Conservation (phyloP, 345 rosid genomes). For the Citrus medica region DNA sequence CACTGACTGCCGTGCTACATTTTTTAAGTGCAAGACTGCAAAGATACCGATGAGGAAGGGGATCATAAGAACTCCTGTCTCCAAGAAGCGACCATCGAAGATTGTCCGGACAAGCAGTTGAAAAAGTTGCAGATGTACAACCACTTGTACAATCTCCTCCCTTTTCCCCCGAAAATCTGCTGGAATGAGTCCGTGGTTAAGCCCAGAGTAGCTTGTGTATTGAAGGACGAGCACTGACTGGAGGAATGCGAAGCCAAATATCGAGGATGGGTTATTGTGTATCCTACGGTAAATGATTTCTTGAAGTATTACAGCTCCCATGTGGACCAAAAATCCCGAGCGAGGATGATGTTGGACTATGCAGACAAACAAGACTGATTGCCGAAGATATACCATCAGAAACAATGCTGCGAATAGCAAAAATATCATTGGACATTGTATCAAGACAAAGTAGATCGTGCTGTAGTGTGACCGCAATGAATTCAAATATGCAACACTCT, state of each 20-base stretch:
- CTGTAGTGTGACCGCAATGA: background rate
- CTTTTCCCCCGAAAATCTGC: background rate
- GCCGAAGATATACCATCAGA: background rate
- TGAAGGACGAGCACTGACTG: background rate
- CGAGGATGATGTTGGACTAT: background rate
- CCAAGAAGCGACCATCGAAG: background rate
- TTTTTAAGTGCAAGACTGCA: background rate
- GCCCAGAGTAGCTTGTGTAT: background rate
- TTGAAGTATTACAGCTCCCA: background rate
- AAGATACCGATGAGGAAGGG: background rate
- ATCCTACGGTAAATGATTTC: background rate
- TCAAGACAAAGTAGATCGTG: background rate
- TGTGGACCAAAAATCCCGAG: background rate
- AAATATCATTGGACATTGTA: background rate
- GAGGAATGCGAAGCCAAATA: background rate
- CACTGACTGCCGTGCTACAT: background rate
- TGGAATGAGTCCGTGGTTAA: background rate
- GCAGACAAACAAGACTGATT: background rate
- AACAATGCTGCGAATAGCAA: background rate
- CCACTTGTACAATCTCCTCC: background rate
- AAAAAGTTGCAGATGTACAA: background rate
- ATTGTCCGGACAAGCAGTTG: background rate
- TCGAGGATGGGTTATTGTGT: background rate
- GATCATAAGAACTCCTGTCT: background rate
- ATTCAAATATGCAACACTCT: background rate